A percentile compares a stretch with the other conserved stretches of the same genome.
phyloP scores from a whole-genome alignment of 192 early-diverging fungal species.

The Mortierella alpina region DNA sequence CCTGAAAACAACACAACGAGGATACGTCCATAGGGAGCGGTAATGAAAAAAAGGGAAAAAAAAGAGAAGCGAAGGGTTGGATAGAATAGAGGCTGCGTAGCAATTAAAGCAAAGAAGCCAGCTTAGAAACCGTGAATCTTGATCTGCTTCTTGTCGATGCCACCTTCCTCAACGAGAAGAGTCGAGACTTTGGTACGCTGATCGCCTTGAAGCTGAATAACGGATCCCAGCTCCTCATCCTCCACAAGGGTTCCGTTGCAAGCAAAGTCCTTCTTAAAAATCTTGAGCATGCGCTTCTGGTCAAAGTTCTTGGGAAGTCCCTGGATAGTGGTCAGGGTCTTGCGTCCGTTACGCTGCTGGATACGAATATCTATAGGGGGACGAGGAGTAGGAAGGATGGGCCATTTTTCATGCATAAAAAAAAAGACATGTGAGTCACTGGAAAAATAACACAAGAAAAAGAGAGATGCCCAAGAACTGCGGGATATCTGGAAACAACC shows the following conservation, averaged over 20 bases:
- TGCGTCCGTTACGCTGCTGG: constrained; percentile 96
- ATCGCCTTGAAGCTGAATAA: constrained; percentile 97
- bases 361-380: constrained; percentile 91
- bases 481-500: too few species aligned
- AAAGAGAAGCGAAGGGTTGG: constrained; percentile 2
- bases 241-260: constrained; percentile 96
- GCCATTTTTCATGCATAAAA: not conserved
- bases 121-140: constrained; percentile 97
- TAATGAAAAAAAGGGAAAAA: constrained; percentile 4
- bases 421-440: not conserved
- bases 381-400: not conserved
- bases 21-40: not conserved
- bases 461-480: not conserved
- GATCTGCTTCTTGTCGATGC: constrained; percentile 87
- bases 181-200: constrained; percentile 85
- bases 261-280: constrained; percentile 96
- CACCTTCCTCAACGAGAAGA: constrained; percentile 79
- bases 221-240: constrained; percentile 91
- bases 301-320: constrained; percentile 89
- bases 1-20: not conserved
- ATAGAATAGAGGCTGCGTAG: not conserved
- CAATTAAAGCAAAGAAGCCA: not conserved
- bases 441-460: not conserved
- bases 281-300: constrained; percentile 92
- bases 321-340: constrained; percentile 95